Base-by-base conservation (phyloP, 192 early-diverging fungal species). In the Coemansia sp. region DNA sequence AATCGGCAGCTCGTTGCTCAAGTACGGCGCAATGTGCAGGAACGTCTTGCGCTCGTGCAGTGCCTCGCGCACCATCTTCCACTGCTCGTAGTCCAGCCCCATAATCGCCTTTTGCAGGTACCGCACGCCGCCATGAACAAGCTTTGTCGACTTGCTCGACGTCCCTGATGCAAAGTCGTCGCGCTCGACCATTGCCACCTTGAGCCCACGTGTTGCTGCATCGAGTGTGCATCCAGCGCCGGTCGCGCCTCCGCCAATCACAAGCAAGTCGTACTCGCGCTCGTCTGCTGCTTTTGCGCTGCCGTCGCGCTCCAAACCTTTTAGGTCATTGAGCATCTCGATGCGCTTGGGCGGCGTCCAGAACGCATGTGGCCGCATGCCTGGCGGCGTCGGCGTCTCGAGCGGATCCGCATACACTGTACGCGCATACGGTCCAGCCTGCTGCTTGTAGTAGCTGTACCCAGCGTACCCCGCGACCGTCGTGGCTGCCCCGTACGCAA, bases 161-260 rank as follows among this genome's bases (percentile, higher is more conserved):
- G 96, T 96, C 23, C 96, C 96, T 15, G 90, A 85, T 10, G 94
- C 85, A 87, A 94, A 98, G 75, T 98, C 96, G 70, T 98, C 94
- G 50, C 93, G 83, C 79, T 98, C 96, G 6, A 98, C 94, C 70
- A 98, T 82, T 4, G 96, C 96, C 32, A 96, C 93, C 21, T 86
- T 90, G 29, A 98, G 78, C 39, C 96, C 96, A 21, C 96, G 85
- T 5, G 96, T 96, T 0, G 90, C 92, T 17, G 94, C 96, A 76
- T 98, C 96, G 24, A 98, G 82, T 29, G 94, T 92, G 60, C 90
- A 88, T 17, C 96, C 96, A 15, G 90, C 85, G 24, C 94, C 94
- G 1, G 94, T 96, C n/a, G 96, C 96, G 15, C 96, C 96, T 32
- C 93, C 96, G 68, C 96, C 96, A 45, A 95, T 90, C 56, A 98